Conservation (phyloP, 108 stramenopile species). For the Pinguiococcus pyrenoidosus region DNA sequence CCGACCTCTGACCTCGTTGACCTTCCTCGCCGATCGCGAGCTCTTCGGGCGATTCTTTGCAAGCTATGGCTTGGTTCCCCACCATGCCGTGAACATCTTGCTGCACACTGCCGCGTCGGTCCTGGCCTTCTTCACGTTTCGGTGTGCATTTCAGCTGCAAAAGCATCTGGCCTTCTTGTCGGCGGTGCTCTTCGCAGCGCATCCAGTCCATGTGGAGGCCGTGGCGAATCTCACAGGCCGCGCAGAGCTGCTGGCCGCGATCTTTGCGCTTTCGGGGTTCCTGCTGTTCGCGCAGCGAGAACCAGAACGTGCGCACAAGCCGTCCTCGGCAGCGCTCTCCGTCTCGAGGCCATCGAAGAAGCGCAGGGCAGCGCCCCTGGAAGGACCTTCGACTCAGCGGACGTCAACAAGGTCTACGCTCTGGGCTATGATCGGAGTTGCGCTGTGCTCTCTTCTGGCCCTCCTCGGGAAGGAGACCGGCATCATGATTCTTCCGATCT, state of each 20-base stretch:
- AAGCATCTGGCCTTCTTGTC: background rate
- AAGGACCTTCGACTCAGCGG: too few species aligned
- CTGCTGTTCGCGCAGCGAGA: background rate
- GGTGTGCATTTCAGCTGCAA: background rate
- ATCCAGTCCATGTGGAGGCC: conserved; percentile 13
- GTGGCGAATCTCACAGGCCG: conserved; percentile 7
- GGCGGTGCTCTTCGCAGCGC: background rate
- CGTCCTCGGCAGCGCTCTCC: too few species aligned
- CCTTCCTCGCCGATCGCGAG: background rate
- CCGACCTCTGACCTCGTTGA: conserved; percentile 2
- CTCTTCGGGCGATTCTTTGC: too few species aligned
- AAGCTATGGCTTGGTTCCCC: background rate
- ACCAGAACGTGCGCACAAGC: too few species aligned
- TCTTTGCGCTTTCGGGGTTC: background rate
- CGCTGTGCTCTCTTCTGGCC: too few species aligned
- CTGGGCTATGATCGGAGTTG: too few species aligned
- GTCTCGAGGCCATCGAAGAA: too few species aligned
- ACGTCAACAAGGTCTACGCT: too few species aligned
- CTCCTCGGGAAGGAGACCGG: too few species aligned
- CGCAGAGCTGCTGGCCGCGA: background rate
- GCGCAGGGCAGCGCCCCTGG: too few species aligned
- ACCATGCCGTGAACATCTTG: background rate
- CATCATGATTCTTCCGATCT: too few species aligned
- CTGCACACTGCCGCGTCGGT: background rate
- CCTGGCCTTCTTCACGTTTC: background rate